Conservation (phyloP, 129 eudicot genomes). For the Flaveria robusta region DNA sequence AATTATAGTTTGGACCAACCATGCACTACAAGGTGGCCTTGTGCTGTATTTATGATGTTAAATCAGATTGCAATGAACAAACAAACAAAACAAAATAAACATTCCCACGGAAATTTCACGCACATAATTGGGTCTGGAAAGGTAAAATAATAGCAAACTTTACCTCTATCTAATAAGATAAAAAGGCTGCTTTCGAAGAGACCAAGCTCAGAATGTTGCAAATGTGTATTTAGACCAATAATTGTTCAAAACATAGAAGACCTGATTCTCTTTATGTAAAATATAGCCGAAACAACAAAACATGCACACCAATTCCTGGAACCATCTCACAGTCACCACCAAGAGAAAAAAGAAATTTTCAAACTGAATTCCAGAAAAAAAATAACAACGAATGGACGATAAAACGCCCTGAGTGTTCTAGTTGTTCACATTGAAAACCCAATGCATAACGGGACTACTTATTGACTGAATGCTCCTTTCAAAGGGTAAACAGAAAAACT, state of each 20-base stretch:
- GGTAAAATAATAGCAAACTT: too few species aligned
- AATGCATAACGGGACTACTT: slow-evolving; percentile 4
- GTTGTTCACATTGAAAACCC: slow-evolving; percentile 15
- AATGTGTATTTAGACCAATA: background rate
- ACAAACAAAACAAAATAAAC: too few species aligned
- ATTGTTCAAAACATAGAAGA: background rate
- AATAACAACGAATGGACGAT: background rate
- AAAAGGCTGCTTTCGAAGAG: too few species aligned
- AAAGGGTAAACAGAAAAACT: background rate
- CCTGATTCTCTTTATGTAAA: background rate
- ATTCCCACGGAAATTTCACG: too few species aligned
- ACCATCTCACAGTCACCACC: background rate
- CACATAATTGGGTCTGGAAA: too few species aligned
- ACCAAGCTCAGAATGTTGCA: too few species aligned
- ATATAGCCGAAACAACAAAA: slow-evolving; percentile 5
- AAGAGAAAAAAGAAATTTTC: too few species aligned
- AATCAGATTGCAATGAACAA: too few species aligned
- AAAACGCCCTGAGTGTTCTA: background rate
- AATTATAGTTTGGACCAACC: too few species aligned
- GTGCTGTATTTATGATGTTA: too few species aligned
- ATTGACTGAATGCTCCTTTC: background rate
- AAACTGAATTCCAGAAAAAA: background rate
- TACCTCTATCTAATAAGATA: too few species aligned
- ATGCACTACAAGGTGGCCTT: too few species aligned
- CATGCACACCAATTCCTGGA: slow-evolving; percentile 2